Percentiles rank a stretch among this genome's conserved stretches.
Evolutionary conservation across 306 rosid species (phyloP).

Genomic region (Alnus rubra): DNA sequence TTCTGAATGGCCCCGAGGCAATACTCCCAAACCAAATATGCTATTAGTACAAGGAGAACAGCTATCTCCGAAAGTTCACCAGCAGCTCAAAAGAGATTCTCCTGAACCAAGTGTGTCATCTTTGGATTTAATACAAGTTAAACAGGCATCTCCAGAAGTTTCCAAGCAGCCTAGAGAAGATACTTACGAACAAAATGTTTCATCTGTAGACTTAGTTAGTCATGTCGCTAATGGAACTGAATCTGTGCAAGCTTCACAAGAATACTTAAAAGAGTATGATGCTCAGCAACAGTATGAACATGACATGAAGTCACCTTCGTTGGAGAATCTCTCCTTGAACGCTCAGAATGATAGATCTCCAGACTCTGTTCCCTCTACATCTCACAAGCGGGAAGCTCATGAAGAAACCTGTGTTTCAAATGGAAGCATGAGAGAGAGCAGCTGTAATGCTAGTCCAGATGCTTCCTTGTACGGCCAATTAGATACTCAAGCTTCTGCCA

Average conservation of each 20-base stretch:
- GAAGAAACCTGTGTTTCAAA: slow-evolving; percentile 42
- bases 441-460: slow-evolving; percentile 34
- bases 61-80: slow-evolving; percentile 18
- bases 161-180: slow-evolving; percentile 31
- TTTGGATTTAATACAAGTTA: slow-evolving; percentile 34
- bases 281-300: slow-evolving; percentile 34
- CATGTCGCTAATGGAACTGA: slow-evolving; percentile 43
- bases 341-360: slow-evolving; percentile 32
- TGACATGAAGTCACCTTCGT: slow-evolving; percentile 45
- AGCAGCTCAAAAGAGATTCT: slow-evolving; percentile 13
- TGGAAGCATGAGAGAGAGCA: slow-evolving; percentile 31
- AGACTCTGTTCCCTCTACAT: slow-evolving; percentile 31
- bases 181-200: slow-evolving; percentile 28
- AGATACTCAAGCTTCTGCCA: slow-evolving; percentile 44
- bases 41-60: slow-evolving; percentile 21
- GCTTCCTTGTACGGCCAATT: slow-evolving; percentile 33
- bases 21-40: slow-evolving; percentile 22
- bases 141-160: slow-evolving; percentile 40
- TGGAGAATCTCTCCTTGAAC: slow-evolving; percentile 38
- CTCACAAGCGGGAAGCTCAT: slow-evolving; percentile 34
- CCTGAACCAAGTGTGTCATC: slow-evolving; percentile 33
- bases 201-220: slow-evolving; percentile 36
- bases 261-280: slow-evolving; percentile 40
- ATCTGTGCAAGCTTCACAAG: slow-evolving; percentile 37
- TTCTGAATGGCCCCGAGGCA: slow-evolving; percentile 39